phyloP scores from a whole-genome alignment of 2,329 filamentous ascomycete genomes.

The Ophiosphaerella herpotricha region DNA sequence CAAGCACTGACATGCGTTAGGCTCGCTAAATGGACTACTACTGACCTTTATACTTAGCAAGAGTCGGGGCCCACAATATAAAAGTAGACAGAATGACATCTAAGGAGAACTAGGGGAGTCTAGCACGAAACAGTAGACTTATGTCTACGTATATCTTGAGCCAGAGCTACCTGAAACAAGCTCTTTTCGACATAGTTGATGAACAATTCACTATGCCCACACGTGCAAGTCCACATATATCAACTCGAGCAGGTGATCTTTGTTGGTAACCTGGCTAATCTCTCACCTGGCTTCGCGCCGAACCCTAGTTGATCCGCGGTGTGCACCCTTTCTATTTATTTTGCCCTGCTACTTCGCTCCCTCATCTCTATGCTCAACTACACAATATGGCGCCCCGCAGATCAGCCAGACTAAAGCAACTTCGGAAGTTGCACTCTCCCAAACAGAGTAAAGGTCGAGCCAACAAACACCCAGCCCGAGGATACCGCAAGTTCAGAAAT shows the following conservation, averaged over 20 bases:
- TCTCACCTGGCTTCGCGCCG: not conserved
- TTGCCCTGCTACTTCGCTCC: not conserved
- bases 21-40: not conserved
- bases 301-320: too few relatives aligned
- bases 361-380: not conserved
- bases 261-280: too few relatives aligned
- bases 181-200: too few relatives aligned
- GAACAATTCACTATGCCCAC: too few relatives aligned
- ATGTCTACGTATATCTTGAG: too few relatives aligned
- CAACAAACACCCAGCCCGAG: slow-evolving; percentile 16
- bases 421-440: not conserved
- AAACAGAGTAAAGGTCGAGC: slow-evolving; percentile 1
- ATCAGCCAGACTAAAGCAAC: not conserved
- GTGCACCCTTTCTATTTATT: not conserved
- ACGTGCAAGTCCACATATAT: too few relatives aligned
- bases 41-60: not conserved
- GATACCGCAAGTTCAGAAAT: slow-evolving; percentile 20
- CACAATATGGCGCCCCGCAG: not conserved
- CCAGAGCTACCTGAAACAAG: too few relatives aligned
- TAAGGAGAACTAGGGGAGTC: too few relatives aligned
- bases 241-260: too few relatives aligned
- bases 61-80: too few relatives aligned
- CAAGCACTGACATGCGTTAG: not conserved
- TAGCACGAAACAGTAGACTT: too few relatives aligned
- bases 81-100: too few relatives aligned